A percentile compares a stretch with the other conserved stretches of the same genome.
These are phyloP conservation scores for Neocucurbitaria cava DNA, from an alignment of 2,329 filamentous ascomycete species.

Conservation along the genomic window DNA sequence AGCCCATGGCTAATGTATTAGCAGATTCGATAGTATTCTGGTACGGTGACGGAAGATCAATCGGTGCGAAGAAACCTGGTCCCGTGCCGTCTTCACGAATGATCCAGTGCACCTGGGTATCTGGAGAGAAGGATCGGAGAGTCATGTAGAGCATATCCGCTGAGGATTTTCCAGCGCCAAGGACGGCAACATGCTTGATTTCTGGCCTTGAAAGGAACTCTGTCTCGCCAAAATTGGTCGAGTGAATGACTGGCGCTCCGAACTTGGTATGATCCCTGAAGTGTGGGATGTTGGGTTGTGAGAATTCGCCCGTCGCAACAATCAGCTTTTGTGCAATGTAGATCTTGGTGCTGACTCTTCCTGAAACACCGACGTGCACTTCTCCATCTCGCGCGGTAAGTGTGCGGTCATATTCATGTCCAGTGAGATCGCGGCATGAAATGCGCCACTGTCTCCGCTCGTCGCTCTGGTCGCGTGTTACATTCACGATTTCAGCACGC, in stretches of 20 bases:
- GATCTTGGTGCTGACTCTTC: neutral
- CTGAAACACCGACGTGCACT: neutral
- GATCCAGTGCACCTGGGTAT: slow-evolving; percentile 46
- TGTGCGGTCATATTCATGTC: neutral
- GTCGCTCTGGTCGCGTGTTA: neutral
- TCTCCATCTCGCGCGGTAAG: neutral
- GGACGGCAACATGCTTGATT: slow-evolving; percentile 36
- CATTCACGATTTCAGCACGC: neutral
- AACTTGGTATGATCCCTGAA: slow-evolving; percentile 16
- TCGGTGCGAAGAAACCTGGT: slow-evolving; percentile 36
- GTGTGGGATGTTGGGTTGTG: slow-evolving; percentile 34
- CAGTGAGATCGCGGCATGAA: neutral
- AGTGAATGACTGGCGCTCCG: slow-evolving; percentile 40
- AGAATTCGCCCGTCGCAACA: slow-evolving; percentile 31
- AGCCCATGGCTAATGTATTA: slow-evolving; percentile 13
- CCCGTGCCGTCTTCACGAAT: slow-evolving; percentile 31
- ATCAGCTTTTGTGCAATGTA: slow-evolving; percentile 13
- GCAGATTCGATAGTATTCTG: slow-evolving; percentile 5
- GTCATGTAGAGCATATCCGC: slow-evolving; percentile 49
- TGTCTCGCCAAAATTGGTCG: slow-evolving; percentile 42
- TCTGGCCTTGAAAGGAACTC: slow-evolving; percentile 21
- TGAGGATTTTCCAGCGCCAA: slow-evolving; percentile 49
- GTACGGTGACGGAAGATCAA: slow-evolving; percentile 9
- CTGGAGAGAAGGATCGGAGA: slow-evolving; percentile 30
- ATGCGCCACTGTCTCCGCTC: neutral